Conservation (phyloP, 208 protist genomes). For the Crithidia bombi region DNA sequence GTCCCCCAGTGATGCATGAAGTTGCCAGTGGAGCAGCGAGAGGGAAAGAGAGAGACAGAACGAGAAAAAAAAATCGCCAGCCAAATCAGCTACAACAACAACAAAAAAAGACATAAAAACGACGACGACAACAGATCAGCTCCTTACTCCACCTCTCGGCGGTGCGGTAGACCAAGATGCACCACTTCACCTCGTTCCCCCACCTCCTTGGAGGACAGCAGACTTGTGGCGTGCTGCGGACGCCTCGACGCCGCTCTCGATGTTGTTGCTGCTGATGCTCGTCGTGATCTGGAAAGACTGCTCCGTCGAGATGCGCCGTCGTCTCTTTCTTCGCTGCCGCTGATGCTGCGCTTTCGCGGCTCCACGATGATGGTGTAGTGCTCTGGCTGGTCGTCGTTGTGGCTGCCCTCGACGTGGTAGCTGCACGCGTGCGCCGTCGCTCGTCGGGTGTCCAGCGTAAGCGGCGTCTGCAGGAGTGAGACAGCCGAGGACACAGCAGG, state of each 20-base stretch:
- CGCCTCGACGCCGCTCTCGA: not conserved
- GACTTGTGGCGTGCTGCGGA: constrained; percentile 14
- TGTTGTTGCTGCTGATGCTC: not conserved
- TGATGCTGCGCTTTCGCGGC: not conserved
- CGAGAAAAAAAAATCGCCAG: too few relatives aligned
- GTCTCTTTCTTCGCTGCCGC: not conserved
- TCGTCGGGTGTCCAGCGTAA: not conserved
- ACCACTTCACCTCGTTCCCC: constrained; percentile 1
- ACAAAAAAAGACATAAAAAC: constrained; percentile 20
- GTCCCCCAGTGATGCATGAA: too few relatives aligned
- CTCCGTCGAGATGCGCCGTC: constrained; percentile 2
- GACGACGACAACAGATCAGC: too few relatives aligned
- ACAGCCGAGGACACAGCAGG: not conserved
- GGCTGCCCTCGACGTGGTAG: constrained; percentile 7
- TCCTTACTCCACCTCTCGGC: not conserved
- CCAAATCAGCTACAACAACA: not conserved
- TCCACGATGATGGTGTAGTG: not conserved
- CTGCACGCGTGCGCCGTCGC: constrained; percentile 8
- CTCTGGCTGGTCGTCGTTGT: not conserved
- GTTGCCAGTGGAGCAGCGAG: too few relatives aligned
- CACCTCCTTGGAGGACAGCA: constrained; percentile 14
- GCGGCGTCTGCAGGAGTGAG: not conserved
- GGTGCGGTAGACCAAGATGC: constrained; percentile 13
- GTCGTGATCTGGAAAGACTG: constrained; percentile 4
- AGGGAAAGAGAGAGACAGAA: too few relatives aligned